These are phyloP conservation scores for Coemansia sp. DNA, from an alignment of 192 early-diverging fungal genomes.

Conservation along the genomic window DNA sequence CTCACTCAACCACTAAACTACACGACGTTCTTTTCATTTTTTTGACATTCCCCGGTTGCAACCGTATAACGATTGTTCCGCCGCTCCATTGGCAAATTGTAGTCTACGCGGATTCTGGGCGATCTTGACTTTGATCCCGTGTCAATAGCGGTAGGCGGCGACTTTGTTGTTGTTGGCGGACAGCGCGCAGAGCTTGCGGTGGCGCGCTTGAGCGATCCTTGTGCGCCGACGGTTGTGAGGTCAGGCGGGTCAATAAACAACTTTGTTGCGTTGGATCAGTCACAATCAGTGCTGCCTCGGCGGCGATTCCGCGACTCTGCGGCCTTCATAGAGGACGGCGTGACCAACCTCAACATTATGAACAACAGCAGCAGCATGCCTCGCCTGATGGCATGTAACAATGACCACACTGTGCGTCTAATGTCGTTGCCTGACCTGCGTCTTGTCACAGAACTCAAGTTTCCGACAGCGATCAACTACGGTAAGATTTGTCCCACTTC, in stretches of 20 bases:
- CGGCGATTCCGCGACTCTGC: conserved; percentile 48
- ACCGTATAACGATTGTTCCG: background rate
- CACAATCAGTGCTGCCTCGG: conserved; percentile 15
- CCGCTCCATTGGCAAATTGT: conserved; percentile 5
- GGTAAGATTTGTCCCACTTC: conserved; percentile 34
- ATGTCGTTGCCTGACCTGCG: conserved; percentile 79
- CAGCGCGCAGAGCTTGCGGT: conserved; percentile 79
- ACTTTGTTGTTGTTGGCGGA: conserved; percentile 90
- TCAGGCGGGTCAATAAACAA: conserved; percentile 51
- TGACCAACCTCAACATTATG: conserved; percentile 78
- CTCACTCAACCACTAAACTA: conserved; percentile 8
- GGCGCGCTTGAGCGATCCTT: conserved; percentile 56
- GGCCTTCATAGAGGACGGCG: conserved; percentile 65
- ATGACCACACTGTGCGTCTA: conserved; percentile 92
- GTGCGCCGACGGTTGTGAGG: conserved; percentile 21
- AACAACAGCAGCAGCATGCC: conserved; percentile 49
- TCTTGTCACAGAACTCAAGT: conserved; percentile 69
- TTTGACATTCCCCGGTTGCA: background rate
- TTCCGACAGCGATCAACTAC: conserved; percentile 91
- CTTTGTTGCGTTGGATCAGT: conserved; percentile 48
- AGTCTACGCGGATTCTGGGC: conserved; percentile 62
- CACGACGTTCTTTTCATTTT: conserved; percentile 4
- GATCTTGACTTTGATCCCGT: conserved; percentile 79
- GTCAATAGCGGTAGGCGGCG: conserved; percentile 71
- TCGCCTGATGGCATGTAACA: conserved; percentile 87